phyloP scores from a whole-genome alignment of 306 rosid species.

The Cucumis sativus region Cucumber_9930_V3 NC_026656.2:7707501-7708000 shows the following conservation, averaged over 20 bases:
- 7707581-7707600: slow-evolving; percentile 16
- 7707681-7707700: not conserved
- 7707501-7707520: slow-evolving; percentile 72
- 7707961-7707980: not conserved
- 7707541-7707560: slow-evolving; percentile 76
- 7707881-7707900: not conserved
- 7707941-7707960: not conserved
- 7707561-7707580: slow-evolving; percentile 73
- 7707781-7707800: not conserved
- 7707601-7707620: not conserved
- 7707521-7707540: slow-evolving; percentile 84
- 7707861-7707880: not conserved
- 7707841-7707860: not conserved
- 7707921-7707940: not conserved
- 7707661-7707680: not conserved
- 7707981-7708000: not conserved
- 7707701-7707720: not conserved
- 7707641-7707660: not conserved
- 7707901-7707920: not conserved
- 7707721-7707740: not conserved
- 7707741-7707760: not conserved
- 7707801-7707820: not conserved
- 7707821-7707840: not conserved
- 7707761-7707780: not conserved
- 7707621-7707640: not conserved